Conservation (phyloP, 257 asterid genomes). For the Ocimum tenuiflorum region DNA sequence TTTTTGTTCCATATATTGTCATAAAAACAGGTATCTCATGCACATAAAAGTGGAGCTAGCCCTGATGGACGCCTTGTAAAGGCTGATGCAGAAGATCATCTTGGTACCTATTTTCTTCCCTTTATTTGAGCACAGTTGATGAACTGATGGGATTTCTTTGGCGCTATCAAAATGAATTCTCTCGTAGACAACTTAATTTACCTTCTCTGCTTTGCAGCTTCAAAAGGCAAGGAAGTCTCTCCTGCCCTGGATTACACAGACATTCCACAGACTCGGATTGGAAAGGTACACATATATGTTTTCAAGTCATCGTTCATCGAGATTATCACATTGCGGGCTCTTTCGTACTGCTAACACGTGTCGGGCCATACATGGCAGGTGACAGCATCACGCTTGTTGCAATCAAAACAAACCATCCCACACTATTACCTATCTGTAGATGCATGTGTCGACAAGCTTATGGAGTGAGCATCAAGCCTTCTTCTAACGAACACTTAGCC, state of each 20-base stretch:
- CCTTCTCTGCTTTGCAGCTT: conserved; percentile 47
- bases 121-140: neutral
- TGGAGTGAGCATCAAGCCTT: conserved; percentile 59
- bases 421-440: conserved; percentile 92
- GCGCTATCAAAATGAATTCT: neutral
- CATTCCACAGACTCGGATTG: conserved; percentile 76
- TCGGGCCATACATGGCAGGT: conserved; percentile 40
- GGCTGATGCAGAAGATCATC: conserved; percentile 81
- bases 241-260: conserved; percentile 54
- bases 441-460: conserved; percentile 87
- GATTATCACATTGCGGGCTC: neutral
- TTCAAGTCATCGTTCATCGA: neutral
- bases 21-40: conserved; percentile 57
- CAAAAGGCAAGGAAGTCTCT: conserved; percentile 58
- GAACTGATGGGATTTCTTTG: neutral
- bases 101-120: conserved; percentile 43
- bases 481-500: neutral
- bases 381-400: conserved; percentile 77
- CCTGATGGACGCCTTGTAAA: conserved; percentile 80
- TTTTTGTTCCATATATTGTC: neutral
- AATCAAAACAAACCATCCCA: conserved; percentile 89
- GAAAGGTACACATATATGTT: conserved; percentile 49
- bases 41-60: conserved; percentile 78
- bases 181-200: conserved; percentile 11
- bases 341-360: conserved; percentile 12